phyloP scores from a whole-genome alignment of 306 rosid genomes.

The Gillenia trifoliata region DNA sequence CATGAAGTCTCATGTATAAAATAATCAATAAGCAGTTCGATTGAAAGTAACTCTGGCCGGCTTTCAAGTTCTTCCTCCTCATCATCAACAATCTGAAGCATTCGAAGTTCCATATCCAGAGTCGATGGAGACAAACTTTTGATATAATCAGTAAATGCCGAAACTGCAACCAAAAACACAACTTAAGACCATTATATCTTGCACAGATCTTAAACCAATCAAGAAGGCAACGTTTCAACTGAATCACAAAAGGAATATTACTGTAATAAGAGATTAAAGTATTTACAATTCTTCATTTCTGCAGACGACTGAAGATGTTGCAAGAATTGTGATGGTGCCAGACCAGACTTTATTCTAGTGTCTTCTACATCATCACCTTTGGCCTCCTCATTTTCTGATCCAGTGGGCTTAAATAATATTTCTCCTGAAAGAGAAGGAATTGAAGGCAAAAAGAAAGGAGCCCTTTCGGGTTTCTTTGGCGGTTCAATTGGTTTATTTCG shows the following conservation, averaged over 20 bases:
- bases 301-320: slow-evolving; percentile 57
- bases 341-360: slow-evolving; percentile 30
- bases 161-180: slow-evolving; percentile 42
- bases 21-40: slow-evolving; percentile 74
- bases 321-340: slow-evolving; percentile 47
- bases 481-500: slow-evolving; percentile 94
- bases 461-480: slow-evolving; percentile 92
- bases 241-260: neutral
- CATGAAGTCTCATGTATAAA: slow-evolving; percentile 64
- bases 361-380: slow-evolving; percentile 26
- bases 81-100: slow-evolving; percentile 71
- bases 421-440: slow-evolving; percentile 84
- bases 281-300: slow-evolving; percentile 55
- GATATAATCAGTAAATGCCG: slow-evolving; percentile 70
- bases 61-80: slow-evolving; percentile 57
- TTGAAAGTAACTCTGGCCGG: slow-evolving; percentile 54
- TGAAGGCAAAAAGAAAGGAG: slow-evolving; percentile 92
- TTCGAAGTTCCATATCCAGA: slow-evolving; percentile 86
- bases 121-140: slow-evolving; percentile 76
- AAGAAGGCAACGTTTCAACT: neutral
- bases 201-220: neutral
- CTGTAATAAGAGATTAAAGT: slow-evolving; percentile 4
- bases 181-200: neutral
- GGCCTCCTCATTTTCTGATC: slow-evolving; percentile 37
- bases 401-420: slow-evolving; percentile 66